Evolutionary conservation across 805 yeast genomes (phyloP), one percentile per base, ranked within the genome.

Genomic region (Candida yuanshanica): DNA sequence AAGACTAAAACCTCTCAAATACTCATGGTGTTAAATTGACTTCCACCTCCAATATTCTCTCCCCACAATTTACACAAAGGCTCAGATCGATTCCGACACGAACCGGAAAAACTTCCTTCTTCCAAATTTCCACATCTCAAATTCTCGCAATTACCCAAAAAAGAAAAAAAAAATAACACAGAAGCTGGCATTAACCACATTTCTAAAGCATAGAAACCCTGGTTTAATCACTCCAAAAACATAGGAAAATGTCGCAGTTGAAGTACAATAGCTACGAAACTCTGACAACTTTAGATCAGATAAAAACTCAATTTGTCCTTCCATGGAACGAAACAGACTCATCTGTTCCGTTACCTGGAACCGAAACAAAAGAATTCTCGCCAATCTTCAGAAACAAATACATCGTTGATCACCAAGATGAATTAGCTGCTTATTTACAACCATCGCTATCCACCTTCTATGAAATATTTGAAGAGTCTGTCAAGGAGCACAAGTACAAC

Each of bases 351-450:
- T 38, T 56, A 12, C 53, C 56, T 5, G 53, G 48, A 4, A 46
- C 58, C 2, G 47, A 49, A 32, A 48, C 49, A 8, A 63, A 62
- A 2, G 81, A 80, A 7, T 73, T 59, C 56, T 74, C 83, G 21
- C 69, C 75, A 2, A 56, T 74, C 8, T 81, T 69, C 53, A 62
- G 87, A 41, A 77, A 68, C 49, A 56, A 59, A 11, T 49, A 60
- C 12, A 48, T 64, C 6, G 43, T 45, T 13, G 53, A 44, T 4
- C 8, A 31, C 21, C 31, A 27, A 18, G 64, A 60, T 20, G 49
- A 52, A 12, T 52, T 62, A 14, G 60, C 73, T 18, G 59, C 63
- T 12, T 46, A 62, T 34, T 42, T 75, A n/a, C 72, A 73, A 45
- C 70, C 74, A 1, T 52, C 62, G 1, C 56, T 79, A 40, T 51